Conservation (phyloP, 371 early-diverging fungal species). For the Phascolomyces articulosus region DNA sequence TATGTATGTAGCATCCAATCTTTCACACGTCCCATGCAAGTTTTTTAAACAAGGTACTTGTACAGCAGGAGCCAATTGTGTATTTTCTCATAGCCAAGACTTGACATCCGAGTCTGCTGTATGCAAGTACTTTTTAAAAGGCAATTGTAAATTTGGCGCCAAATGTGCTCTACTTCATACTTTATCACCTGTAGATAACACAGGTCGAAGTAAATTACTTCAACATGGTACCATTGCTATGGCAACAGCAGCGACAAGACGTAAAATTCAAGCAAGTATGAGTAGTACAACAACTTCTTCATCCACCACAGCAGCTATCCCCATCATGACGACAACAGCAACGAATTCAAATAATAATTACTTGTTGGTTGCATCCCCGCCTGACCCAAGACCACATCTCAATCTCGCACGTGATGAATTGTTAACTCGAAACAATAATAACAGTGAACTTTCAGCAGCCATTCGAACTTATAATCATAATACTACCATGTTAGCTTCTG, state of each 20-base stretch:
- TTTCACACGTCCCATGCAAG: constrained; percentile 80
- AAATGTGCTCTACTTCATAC: constrained; percentile 75
- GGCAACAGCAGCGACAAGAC: constrained; percentile 40
- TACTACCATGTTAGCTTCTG: neutral
- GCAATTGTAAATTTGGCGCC: constrained; percentile 80
- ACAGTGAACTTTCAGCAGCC: neutral
- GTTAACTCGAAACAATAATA: neutral
- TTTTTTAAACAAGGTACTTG: constrained; percentile 79
- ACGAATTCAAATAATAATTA: neutral
- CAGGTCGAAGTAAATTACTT: constrained; percentile 48
- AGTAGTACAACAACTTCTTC: constrained; percentile 15
- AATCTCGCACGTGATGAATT: constrained; percentile 2
- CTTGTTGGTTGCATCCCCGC: neutral
- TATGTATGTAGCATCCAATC: constrained; percentile 29
- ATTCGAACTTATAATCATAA: neutral
- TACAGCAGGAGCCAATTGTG: constrained; percentile 76
- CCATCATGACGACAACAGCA: no score
- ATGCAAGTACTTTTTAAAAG: constrained; percentile 81
- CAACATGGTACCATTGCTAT: constrained; percentile 21
- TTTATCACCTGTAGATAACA: constrained; percentile 20
- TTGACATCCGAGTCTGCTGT: constrained; percentile 59
- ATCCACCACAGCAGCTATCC: neutral
- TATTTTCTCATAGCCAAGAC: constrained; percentile 74
- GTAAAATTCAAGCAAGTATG: constrained; percentile 77
- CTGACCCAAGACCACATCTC: constrained; percentile 5